Base-by-base conservation (phyloP, 192 early-diverging fungal genomes). In the Coemansia sp. region DNA sequence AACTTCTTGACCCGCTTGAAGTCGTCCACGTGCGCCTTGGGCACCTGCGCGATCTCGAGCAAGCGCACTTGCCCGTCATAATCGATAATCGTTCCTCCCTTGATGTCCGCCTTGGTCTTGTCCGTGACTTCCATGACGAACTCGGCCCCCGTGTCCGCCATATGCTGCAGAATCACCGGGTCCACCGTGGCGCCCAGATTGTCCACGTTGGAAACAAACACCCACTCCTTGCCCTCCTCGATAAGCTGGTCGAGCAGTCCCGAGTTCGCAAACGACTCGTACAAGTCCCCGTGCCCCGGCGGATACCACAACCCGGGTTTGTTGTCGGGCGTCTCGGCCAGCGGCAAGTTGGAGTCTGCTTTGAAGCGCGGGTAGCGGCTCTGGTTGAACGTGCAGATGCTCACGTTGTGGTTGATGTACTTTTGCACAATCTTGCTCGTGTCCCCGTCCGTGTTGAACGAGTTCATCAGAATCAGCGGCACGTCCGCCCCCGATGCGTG, bases 1-100 rank as follows among this genome's bases (percentile, higher is more conserved):
- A 99, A 99, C 80, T 99, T 99, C 75, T 97, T 99, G 80, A 99
- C 85, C 44, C 88, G 90, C 80, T 99, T 99, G 71, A 99, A 99
- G 64, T 99, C 97, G 66, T 99, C 94, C 12, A 94, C 89, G 60
- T 96, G 90, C 53, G 93, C 93, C 52, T 85, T 72, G 21, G 97
- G 94, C n/a, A 99, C 97, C 81, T 99, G 97, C 9, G 97, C 97
- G 69, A 99, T 93, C 80, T 99, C 97, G 8, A 97, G 81, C 32
- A 99, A 82, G 31, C 93, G 87, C 57, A 99, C 86, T 51, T 82
- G 79, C 20, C 92, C 94, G 54, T 97, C 93, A 78, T 99, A 96
- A 60, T 99, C 93, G 58, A 99, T 94, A 18, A 99, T 77, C n/a
- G 97, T 99, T 60, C 97, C 95, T 61, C 95, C 97, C 86, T 99